Evolutionary conservation across 2,329 filamentous ascomycete genomes (phyloP).

Genomic region (Hypoxylon sp.): DNA sequence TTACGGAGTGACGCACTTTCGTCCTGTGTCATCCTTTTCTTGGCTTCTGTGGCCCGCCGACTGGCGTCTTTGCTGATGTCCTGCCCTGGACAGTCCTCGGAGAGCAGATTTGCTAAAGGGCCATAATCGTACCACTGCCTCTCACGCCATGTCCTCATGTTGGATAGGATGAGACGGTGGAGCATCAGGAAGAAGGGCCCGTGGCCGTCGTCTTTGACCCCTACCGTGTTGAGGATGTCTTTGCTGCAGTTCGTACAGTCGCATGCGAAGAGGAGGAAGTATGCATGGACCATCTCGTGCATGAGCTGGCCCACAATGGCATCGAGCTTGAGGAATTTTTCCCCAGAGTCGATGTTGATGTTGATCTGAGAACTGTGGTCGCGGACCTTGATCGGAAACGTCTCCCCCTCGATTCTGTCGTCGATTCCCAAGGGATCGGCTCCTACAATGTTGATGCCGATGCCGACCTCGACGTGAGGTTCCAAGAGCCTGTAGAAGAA

Average conservation of each 20-base stretch:
- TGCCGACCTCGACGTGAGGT: constrained; percentile 9
- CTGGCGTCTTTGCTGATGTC: constrained; percentile 28
- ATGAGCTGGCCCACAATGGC: constrained; percentile 36
- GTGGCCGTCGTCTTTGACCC: constrained; percentile 35
- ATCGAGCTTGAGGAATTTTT: constrained; percentile 16
- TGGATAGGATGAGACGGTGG: constrained; percentile 44
- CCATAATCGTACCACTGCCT: not conserved
- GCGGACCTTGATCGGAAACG: not conserved
- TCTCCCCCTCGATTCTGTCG: constrained; percentile 13
- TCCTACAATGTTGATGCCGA: constrained; percentile 27
- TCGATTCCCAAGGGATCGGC: constrained; percentile 7
- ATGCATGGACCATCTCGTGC: constrained; percentile 46
- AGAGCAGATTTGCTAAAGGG: constrained; percentile 21
- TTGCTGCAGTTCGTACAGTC: constrained; percentile 31
- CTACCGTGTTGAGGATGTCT: constrained; percentile 36
- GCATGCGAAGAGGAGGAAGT: constrained; percentile 37
- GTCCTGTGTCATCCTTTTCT: not conserved
- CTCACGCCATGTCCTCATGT: constrained; percentile 40
- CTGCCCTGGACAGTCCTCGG: constrained; percentile 40
- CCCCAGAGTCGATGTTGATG: constrained; percentile 15
- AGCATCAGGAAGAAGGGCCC: constrained; percentile 46
- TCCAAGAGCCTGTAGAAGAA: constrained; percentile 44
- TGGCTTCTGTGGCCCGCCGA: not conserved
- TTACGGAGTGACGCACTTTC: constrained; percentile 7
- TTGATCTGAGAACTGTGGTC: constrained; percentile 17